Conservation (phyloP, 768 basidiomycete genomes). For the Leccinum incarnatum region DNA sequence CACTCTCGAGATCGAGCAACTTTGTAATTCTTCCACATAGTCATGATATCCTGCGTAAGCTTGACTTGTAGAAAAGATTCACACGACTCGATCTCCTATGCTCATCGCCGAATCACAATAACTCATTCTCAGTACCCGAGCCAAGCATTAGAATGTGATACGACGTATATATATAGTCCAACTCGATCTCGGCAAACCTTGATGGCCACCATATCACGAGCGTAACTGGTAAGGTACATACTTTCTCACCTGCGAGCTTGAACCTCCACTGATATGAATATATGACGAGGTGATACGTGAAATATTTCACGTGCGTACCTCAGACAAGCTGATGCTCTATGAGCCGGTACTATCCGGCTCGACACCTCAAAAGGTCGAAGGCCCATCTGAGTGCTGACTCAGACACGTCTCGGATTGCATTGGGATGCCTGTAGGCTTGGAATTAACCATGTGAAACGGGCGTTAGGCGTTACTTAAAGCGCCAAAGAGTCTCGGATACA, state of each 20-base stretch:
- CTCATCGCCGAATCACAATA: neutral
- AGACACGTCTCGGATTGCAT: neutral
- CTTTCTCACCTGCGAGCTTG: neutral
- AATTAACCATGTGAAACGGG: neutral
- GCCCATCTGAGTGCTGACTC: neutral
- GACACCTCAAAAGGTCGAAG: neutral
- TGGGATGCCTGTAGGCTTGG: neutral
- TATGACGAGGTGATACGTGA: neutral
- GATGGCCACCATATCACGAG: neutral
- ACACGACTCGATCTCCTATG: too few relatives aligned
- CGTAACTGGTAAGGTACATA: neutral
- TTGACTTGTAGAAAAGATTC: neutral
- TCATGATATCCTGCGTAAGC: neutral
- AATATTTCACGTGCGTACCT: neutral
- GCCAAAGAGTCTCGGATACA: too few relatives aligned
- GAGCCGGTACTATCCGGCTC: neutral
- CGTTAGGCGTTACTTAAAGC: neutral
- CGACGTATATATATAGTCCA: neutral
- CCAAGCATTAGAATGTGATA: neutral
- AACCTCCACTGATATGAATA: neutral
- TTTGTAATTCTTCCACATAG: neutral
- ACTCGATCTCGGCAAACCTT: neutral
- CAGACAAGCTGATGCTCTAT: neutral
- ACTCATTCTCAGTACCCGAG: neutral
- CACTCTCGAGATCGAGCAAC: neutral